Evolutionary conservation across 257 asterid species (phyloP).

Genomic region (Fraxinus pennsylvanica): DNA sequence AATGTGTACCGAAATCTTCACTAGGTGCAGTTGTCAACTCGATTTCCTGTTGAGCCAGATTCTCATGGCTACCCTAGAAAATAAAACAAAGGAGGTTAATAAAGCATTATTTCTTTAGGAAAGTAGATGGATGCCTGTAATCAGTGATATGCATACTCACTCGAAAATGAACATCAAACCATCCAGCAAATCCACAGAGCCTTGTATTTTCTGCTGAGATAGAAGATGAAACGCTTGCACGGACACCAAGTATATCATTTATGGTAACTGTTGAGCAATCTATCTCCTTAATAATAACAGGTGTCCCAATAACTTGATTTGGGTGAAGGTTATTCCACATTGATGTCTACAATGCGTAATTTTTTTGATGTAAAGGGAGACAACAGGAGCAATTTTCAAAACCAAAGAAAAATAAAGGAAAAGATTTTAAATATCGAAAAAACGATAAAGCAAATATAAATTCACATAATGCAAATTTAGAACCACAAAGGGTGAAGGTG

Average conservation of each 20-base stretch:
- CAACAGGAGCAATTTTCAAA: neutral
- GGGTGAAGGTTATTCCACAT: conserved; percentile 89
- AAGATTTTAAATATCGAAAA: neutral
- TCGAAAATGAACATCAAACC: conserved; percentile 99
- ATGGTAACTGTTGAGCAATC: conserved; percentile 75
- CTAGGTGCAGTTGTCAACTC: conserved; percentile 87
- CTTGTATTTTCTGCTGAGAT: conserved; percentile 61
- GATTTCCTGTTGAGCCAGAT: conserved; percentile 70
- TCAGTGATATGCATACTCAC: conserved; percentile 47
- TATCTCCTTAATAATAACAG: conserved; percentile 69
- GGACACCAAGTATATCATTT: conserved; percentile 56
- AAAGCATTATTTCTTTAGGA: neutral
- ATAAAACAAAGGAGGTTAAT: conserved; percentile 26
- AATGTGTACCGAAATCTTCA: conserved; percentile 71
- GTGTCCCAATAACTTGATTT: conserved; percentile 78
- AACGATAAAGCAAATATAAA: conserved; percentile 26
- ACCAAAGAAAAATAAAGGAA: neutral
- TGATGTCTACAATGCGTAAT: conserved; percentile 59
- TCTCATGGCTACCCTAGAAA: conserved; percentile 60
- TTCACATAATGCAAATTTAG: neutral
- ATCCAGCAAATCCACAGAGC: conserved; percentile 90
- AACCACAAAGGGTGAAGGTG: neutral
- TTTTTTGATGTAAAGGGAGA: conserved; percentile 20
- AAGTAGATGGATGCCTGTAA: conserved; percentile 1
- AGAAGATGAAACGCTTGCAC: conserved; percentile 60